These are phyloP conservation scores for Paraleonurus japonicus DNA, from an alignment of 257 asterid genomes.

Conservation along the genomic window DNA sequence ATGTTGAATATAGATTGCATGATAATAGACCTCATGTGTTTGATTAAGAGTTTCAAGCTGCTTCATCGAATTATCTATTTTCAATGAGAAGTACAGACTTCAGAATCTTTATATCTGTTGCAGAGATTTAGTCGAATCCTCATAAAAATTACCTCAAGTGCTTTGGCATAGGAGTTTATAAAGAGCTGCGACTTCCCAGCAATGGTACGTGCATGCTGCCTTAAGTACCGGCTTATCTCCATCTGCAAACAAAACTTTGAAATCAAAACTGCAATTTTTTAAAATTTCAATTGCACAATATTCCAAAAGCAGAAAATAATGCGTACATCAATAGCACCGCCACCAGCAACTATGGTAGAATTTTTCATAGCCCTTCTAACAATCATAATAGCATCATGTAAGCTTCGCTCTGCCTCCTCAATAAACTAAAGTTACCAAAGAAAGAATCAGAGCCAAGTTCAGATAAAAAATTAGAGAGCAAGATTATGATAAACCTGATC, in stretches of 20 bases:
- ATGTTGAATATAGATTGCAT: background rate
- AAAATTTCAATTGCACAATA: background rate
- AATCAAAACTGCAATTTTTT: background rate
- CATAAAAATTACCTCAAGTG: slow-evolving; percentile 67
- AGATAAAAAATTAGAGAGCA: slow-evolving; percentile 8
- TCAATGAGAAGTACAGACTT: background rate
- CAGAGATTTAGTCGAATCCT: background rate
- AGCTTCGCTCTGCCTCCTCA: slow-evolving; percentile 74
- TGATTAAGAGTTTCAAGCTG: background rate
- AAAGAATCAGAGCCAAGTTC: slow-evolving; percentile 25
- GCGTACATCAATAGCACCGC: slow-evolving; percentile 90
- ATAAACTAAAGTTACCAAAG: slow-evolving; percentile 42
- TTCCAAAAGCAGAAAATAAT: slow-evolving; percentile 14
- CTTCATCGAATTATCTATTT: background rate
- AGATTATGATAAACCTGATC: slow-evolving; percentile 63
- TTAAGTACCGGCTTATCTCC: slow-evolving; percentile 84
- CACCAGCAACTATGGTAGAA: slow-evolving; percentile 90
- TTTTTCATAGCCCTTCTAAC: slow-evolving; percentile 86
- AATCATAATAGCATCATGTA: slow-evolving; percentile 79
- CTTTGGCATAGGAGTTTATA: slow-evolving; percentile 86
- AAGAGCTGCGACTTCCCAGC: slow-evolving; percentile 88
- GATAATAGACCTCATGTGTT: background rate
- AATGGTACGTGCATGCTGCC: slow-evolving; percentile 88
- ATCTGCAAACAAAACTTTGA: slow-evolving; percentile 44
- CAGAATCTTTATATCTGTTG: background rate